These are phyloP conservation scores for Globisporangium takayamanum DNA, from an alignment of 352 stramenopile genomes.

Conservation along the genomic window DNA sequence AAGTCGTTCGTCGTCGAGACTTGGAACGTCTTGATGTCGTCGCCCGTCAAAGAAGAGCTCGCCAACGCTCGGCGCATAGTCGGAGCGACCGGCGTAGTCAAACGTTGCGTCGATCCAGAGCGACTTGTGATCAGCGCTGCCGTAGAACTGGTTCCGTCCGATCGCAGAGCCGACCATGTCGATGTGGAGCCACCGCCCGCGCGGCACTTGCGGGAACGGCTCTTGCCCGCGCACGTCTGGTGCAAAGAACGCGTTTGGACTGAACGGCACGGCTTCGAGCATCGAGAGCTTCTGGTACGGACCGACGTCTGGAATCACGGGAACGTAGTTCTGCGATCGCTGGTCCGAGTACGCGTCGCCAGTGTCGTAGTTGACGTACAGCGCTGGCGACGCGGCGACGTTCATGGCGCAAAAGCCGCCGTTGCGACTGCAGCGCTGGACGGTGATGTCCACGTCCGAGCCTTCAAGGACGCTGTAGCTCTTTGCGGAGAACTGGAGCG, in stretches of 20 bases:
- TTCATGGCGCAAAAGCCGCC: constrained; percentile 61
- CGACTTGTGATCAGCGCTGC: constrained; percentile 68
- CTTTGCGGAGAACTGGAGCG: constrained; percentile 63
- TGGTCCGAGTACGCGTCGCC: constrained; percentile 65
- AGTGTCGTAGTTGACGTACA: constrained; percentile 72
- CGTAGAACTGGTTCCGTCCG: constrained; percentile 88
- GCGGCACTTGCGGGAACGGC: constrained; percentile 63
- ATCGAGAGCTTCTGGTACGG: constrained; percentile 58
- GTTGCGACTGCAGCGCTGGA: constrained; percentile 58
- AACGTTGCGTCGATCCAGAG: constrained; percentile 77
- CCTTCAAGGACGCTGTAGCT: constrained; percentile 87
- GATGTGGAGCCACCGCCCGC: constrained; percentile 44
- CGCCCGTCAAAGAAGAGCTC: constrained; percentile 60
- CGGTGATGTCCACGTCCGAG: constrained; percentile 54
- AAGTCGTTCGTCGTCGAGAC: constrained; percentile 87
- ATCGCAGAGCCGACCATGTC: constrained; percentile 83
- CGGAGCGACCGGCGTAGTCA: constrained; percentile 86
- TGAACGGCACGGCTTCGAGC: constrained; percentile 45
- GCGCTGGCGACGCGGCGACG: constrained; percentile 27
- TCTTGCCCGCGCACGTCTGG: constrained; percentile 55
- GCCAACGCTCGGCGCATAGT: constrained; percentile 77
- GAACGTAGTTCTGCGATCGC: constrained; percentile 41
- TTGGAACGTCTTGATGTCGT: constrained; percentile 47
- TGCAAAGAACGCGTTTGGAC: constrained; percentile 41
- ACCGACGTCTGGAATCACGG: constrained; percentile 34